Conservation (phyloP, 352 stramenopile species). For the Phytophthora citricola region DNA sequence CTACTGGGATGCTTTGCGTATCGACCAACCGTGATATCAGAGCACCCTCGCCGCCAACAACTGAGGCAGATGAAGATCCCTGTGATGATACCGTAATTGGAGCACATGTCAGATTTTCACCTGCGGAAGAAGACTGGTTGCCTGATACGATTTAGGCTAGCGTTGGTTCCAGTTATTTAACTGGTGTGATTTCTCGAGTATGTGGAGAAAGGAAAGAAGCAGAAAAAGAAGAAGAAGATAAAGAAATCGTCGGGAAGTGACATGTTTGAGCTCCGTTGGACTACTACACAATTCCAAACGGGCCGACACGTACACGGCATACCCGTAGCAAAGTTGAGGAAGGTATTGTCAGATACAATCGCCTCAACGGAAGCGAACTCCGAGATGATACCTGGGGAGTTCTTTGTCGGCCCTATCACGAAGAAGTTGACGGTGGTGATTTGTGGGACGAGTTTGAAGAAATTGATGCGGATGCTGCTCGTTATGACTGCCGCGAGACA, state of each 20-base stretch:
- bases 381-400: not conserved
- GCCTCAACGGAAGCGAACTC: not conserved
- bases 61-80: not conserved
- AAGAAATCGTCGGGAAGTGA: too few relatives aligned
- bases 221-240: too few relatives aligned
- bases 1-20: too few relatives aligned
- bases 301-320: not conserved
- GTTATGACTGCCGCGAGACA: not conserved
- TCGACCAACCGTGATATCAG: not conserved
- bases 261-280: not conserved
- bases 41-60: not conserved
- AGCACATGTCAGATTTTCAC: not conserved
- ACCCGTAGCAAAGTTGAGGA: not conserved
- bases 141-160: not conserved
- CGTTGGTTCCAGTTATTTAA: not conserved
- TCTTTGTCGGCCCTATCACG: not conserved
- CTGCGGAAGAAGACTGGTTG: not conserved
- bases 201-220: not conserved
- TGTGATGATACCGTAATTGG: not conserved
- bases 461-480: not conserved
- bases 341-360: not conserved
- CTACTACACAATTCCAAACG: not conserved
- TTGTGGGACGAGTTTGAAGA: not conserved
- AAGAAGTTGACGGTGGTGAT: not conserved
- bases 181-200: not conserved